phyloP scores from a whole-genome alignment of 345 rosid genomes.

The Syzygium grande region DNA sequence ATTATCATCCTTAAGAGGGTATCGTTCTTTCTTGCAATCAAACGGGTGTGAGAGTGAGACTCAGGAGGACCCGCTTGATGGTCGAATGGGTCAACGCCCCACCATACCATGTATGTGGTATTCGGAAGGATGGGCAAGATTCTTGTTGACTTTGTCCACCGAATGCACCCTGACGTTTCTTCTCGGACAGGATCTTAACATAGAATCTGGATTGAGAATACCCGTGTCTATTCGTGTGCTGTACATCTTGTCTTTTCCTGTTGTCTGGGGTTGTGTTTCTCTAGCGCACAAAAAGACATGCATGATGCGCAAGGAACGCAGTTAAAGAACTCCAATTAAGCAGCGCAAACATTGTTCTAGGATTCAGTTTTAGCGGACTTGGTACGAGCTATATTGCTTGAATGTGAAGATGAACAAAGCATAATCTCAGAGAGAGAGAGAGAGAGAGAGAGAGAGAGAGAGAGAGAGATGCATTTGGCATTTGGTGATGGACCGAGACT shows the following conservation, averaged over 20 bases:
- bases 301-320: not conserved
- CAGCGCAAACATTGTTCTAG: not conserved
- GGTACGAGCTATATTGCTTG: not conserved
- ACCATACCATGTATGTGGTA: not conserved
- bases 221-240: not conserved
- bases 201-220: not conserved
- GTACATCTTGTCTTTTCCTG: not conserved
- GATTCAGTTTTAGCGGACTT: not conserved
- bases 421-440: not conserved
- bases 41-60: not conserved
- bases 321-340: not conserved
- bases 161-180: not conserved
- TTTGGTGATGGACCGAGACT: not conserved
- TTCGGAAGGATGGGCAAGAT: not conserved
- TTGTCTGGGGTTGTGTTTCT: not conserved
- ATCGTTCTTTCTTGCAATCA: not conserved
- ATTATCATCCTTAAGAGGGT: not conserved
- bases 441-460: not conserved
- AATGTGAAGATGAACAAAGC: not conserved
- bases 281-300: not conserved
- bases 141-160: not conserved
- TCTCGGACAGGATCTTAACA: not conserved
- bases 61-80: not conserved
- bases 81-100: not conserved
- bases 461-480: not conserved